Evolutionary conservation across 1,284 basidiomycete species (phyloP), one percentile per base, ranked within the genome.

Genomic region (Cutaneotrichosporon sp.): DNA sequence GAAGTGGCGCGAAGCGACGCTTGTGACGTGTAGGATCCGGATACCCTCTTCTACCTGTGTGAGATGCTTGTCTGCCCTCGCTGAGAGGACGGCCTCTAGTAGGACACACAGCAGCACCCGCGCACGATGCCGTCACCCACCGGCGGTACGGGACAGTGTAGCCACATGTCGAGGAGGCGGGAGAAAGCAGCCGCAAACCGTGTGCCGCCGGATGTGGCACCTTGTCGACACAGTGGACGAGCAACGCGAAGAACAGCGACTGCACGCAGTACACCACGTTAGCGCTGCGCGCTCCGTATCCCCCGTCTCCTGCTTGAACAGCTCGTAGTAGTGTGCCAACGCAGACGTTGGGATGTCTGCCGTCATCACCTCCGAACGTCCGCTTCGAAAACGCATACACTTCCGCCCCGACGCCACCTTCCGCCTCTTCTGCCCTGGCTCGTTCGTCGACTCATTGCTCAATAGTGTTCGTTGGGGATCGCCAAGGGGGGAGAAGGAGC

Each of bases 211-310:
- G 65, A n/a, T 69, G 67, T 2, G 65, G 67, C 4, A 64, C 32
- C 49, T 64, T 62, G 49, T 66, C 67, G 53, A 69, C 65, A 21
- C 65, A 64, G 36, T 69, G 65, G 46, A 63, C 66, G 49, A 57
- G 58, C 6, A 62, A 22, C 3, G 63, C 63, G 13, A 67, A 61
- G 40, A 67, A 65, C 18, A 60, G 47, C 5, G 56, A 56, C 46
- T 67, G 63, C 34, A 64, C 53, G 2, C 63, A 56, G 46, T 62
- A 65, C 21, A 67, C 46, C 11, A 67, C 63, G 30, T 67, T 59
- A 49, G 62, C 58, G 14, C 58, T 26, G 34, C 26, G 56, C 9
- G 57, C 46, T 1, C 63, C 63, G 40, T 42, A 42, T 6, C 40
- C 40, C 6, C 40, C 40, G 8, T 61, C 60, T 7, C 26, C 50